Base-by-base conservation (phyloP, 169 alveolate genomes). In the Plasmodium vivax region DNA sequence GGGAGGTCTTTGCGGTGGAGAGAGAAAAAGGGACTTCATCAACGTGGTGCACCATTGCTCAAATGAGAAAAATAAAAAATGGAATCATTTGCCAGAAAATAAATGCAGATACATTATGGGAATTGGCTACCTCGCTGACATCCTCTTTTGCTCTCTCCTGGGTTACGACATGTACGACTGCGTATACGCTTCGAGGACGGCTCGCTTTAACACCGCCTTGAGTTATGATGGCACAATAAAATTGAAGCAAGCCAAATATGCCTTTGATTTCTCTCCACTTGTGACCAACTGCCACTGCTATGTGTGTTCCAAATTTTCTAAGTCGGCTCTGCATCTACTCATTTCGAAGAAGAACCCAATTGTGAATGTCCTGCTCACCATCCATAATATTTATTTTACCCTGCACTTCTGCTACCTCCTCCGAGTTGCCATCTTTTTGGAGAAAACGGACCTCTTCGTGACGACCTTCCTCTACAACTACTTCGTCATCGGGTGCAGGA, bases 161-260 rank as follows among this genome's bases (percentile, higher is more conserved):
- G 99, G 99, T 32, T 99, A 98, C 68, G 99, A 99, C 95, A 98
- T 98, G 99, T 99, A 98, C 95, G 99, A 99, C 96, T 99, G 99
- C 95, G 99, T 99, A 14, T 99, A 98, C 93, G 99, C 99, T 3
- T 98, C 99, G 19, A 98, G 99, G 92, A 99, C 99, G 6, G 99
- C 99, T 2, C 97, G 99, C 74, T 99, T 99, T 97, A 99, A 99
- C 38, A 97, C 99, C 3, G 99, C 99, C 3, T 96, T 99, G 90
- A 97, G 97, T 96, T 84, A 92, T 96, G 51, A 93, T 96, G 43
- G 97, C 92, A 92, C 93, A 80, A 72, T 95, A 95, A 81, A 80
- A 85, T 56, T 98, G 97, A 87, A 85, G 38, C 84, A 73, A 74
- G 45, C 93, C 3, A 73, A 85, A 85, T 85, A 85, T 85, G 56